These are phyloP conservation scores for Collybia sordida DNA, from an alignment of 768 basidiomycete genomes.

Conservation along the genomic window DNA sequence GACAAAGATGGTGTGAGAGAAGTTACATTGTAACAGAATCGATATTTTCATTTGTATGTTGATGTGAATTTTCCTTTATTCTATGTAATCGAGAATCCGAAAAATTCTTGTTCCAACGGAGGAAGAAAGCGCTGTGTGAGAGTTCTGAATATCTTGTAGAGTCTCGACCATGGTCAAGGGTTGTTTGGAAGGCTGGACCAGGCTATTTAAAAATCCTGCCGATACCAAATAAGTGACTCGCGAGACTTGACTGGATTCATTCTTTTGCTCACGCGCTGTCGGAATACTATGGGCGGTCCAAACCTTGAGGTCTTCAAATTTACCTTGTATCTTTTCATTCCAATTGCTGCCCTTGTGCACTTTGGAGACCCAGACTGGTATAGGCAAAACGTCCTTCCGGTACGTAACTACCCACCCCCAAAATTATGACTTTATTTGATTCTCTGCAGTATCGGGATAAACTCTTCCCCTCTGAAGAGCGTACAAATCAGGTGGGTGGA, in stretches of 20 bases:
- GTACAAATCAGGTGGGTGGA: slow-evolving; percentile 45
- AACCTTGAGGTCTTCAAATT: slow-evolving; percentile 93
- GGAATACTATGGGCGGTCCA: slow-evolving; percentile 39
- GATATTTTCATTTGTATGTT: background rate
- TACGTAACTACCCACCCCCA: slow-evolving; percentile 25
- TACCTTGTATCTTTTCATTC: slow-evolving; percentile 81
- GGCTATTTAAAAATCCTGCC: too few relatives aligned
- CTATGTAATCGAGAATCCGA: too few relatives aligned
- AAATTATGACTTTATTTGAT: background rate
- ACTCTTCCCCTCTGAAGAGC: slow-evolving; percentile 64
- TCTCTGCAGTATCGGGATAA: slow-evolving; percentile 63
- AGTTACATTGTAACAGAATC: slow-evolving; percentile 55
- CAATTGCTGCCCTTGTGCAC: slow-evolving; percentile 76
- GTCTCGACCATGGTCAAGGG: too few relatives aligned
- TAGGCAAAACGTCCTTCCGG: slow-evolving; percentile 71
- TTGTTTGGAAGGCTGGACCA: too few relatives aligned
- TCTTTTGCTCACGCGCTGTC: background rate
- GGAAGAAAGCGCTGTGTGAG: too few relatives aligned
- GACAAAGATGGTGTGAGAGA: slow-evolving; percentile 90
- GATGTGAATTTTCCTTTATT: too few relatives aligned
- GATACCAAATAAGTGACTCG: too few relatives aligned
- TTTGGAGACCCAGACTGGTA: slow-evolving; percentile 93
- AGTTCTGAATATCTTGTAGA: too few relatives aligned
- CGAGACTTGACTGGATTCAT: background rate
- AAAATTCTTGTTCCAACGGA: too few relatives aligned